These are phyloP conservation scores for Dysphania ambrosioides DNA, from an alignment of 148 eudicot species.

Conservation along the genomic window DNA sequence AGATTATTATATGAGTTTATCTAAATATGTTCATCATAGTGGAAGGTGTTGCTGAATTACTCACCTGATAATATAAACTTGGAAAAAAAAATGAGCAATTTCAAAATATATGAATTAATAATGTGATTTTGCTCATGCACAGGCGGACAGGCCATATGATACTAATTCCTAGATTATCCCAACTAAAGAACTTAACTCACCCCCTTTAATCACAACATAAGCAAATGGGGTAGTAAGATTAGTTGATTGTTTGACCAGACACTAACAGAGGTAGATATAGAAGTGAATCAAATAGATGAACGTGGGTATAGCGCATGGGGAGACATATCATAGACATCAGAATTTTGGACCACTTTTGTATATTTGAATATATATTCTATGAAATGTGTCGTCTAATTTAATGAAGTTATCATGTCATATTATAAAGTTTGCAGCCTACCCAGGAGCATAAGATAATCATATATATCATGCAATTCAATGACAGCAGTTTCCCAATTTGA, in stretches of 20 bases:
- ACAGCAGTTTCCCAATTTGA: background rate
- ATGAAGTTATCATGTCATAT: conserved; percentile 13
- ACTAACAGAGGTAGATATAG: background rate
- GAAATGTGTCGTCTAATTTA: conserved; percentile 11
- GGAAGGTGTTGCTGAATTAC: too few species aligned
- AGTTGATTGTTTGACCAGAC: conserved; percentile 29
- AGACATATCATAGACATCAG: conserved; percentile 32
- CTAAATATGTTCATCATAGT: too few species aligned
- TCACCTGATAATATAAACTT: too few species aligned
- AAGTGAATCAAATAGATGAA: conserved; percentile 19
- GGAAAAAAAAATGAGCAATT: too few species aligned
- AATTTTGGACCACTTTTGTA: conserved; percentile 25
- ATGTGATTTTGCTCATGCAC: conserved; percentile 29
- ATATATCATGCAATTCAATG: conserved; percentile 10
- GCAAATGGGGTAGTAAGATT: conserved; percentile 13
- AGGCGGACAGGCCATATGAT: conserved; percentile 17
- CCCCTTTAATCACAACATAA: conserved; percentile 22
- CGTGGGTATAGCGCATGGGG: conserved; percentile 36
- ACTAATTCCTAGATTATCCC: conserved; percentile 35
- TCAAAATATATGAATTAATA: conserved; percentile 22
- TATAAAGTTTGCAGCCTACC: conserved; percentile 16
- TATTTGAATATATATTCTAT: background rate
- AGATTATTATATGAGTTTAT: too few species aligned
- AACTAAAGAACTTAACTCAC: conserved; percentile 23
- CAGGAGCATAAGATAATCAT: conserved; percentile 22